Base-by-base conservation (phyloP, 768 basidiomycete genomes). In the Leccinum longicurvipes region DNA sequence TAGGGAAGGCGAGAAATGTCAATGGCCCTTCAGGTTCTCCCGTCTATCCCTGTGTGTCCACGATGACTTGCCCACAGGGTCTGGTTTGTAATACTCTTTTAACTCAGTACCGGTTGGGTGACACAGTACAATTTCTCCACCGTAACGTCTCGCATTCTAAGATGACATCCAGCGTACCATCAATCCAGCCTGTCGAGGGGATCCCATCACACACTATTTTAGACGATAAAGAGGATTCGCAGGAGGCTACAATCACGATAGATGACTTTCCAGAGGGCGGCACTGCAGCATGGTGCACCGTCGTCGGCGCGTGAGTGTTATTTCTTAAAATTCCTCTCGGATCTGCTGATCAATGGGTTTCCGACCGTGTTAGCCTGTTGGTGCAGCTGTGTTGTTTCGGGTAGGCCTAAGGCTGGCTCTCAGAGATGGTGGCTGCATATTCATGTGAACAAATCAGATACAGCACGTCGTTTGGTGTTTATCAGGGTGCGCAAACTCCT, bases 391-490 rank as follows among this genome's bases (percentile, higher is more conserved):
- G 73, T 42, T 66, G 69, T 24, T 73, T 69, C 39, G 76, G 74
- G 68, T 70, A 36, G 28, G 60, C 31, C 8, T 36, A 8, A 32
- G 5, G 2, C 24, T 24, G 15, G 6, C 2, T 28, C 32, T 48
- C 29, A 8, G 34, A 28, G 29, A 12, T 8, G n/a, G 4, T 0
- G 3, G 1, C 19, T n/a, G n/a, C 10, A 5, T 5, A 45, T 45
- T 57, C 34, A 60, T 44, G 19, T 3, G 6, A 36, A 15, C n/a
- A 47, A 47, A 36, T 21, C 54, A 75, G 76, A 3, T 73, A 74
- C 42, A 60, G 63, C 8, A 24, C 67, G 23, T 67, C 73, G 3
- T 78, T 72, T 56, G 76, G 77, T 10, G 74, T 76, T 31, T 78
- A 76, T 53, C 74, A 78, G 70, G 73, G 74, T 68, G 29, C 6